phyloP scores from a whole-genome alignment of 306 rosid species.

The Pterocarpus santalinus region DNA sequence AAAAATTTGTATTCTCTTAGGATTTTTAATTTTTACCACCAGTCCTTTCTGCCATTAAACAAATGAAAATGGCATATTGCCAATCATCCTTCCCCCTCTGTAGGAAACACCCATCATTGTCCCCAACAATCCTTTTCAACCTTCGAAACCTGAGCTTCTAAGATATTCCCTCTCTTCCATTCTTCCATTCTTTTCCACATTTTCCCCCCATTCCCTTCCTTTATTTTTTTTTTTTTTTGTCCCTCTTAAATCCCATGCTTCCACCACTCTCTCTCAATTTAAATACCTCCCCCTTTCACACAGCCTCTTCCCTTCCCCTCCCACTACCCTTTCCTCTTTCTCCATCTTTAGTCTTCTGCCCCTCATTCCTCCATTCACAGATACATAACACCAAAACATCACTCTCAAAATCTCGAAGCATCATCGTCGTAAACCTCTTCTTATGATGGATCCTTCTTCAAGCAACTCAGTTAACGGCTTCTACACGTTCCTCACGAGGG shows the following conservation, averaged over 20 bases:
- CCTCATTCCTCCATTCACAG: too few species aligned
- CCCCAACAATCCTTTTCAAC: conserved; percentile 98
- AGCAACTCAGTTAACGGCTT: conserved; percentile 98
- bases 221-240: conserved; percentile 20
- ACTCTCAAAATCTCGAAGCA: too few species aligned
- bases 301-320: conserved; percentile 22
- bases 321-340: conserved; percentile 1
- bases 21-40: background rate
- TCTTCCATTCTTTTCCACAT: background rate
- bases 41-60: conserved; percentile 76
- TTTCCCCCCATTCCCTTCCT: background rate
- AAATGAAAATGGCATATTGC: conserved; percentile 94
- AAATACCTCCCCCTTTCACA: conserved; percentile 52
- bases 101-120: conserved; percentile 99
- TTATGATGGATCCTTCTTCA: conserved; percentile 85
- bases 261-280: conserved; percentile 63
- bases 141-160: conserved; percentile 96
- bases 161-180: conserved; percentile 64
- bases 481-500: conserved; percentile 85
- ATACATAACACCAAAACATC: too few species aligned
- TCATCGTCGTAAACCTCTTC: too few species aligned
- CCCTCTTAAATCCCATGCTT: background rate
- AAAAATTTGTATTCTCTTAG: too few species aligned
- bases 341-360: too few species aligned
- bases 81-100: conserved; percentile 97